These are phyloP conservation scores for Oldenlandia corymbosa DNA, from an alignment of 257 asterid species.

Conservation along the genomic window DNA sequence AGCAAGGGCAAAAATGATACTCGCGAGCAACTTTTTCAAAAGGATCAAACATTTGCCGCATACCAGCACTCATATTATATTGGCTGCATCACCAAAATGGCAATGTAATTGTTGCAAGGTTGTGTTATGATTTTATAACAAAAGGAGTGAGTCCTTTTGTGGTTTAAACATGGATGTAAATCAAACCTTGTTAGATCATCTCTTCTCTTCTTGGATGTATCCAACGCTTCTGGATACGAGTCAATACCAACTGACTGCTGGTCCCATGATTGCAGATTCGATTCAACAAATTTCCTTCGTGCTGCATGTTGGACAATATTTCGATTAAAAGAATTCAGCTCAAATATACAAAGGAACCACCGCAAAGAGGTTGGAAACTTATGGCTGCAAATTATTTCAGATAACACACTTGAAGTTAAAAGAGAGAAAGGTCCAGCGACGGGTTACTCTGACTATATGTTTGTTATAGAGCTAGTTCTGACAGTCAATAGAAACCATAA, in stretches of 20 bases:
- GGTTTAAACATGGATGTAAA: conserved; percentile 1
- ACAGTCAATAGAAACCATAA: not conserved
- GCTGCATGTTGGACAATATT: conserved; percentile 46
- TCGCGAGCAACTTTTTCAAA: conserved; percentile 79
- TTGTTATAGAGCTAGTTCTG: not conserved
- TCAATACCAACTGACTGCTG: conserved; percentile 57
- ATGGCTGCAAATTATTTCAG: not conserved
- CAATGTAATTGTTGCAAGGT: not conserved
- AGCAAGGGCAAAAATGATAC: conserved; percentile 86
- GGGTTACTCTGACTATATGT: not conserved
- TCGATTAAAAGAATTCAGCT: not conserved
- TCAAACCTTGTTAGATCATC: conserved; percentile 53
- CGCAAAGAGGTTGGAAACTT: not conserved
- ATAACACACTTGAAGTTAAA: not conserved
- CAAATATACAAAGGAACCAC: not conserved
- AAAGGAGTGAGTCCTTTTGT: not conserved
- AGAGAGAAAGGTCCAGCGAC: not conserved
- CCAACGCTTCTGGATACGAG: conserved; percentile 52
- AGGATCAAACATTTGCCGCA: conserved; percentile 72
- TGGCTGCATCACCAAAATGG: conserved; percentile 41
- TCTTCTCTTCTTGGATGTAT: conserved; percentile 60
- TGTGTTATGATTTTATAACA: not conserved
- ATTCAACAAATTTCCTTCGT: conserved; percentile 61
- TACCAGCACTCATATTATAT: conserved; percentile 53
- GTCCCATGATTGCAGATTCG: conserved; percentile 72